phyloP scores from a whole-genome alignment of 176 grass and related monocot species.

The Leersia perrieri region DNA sequence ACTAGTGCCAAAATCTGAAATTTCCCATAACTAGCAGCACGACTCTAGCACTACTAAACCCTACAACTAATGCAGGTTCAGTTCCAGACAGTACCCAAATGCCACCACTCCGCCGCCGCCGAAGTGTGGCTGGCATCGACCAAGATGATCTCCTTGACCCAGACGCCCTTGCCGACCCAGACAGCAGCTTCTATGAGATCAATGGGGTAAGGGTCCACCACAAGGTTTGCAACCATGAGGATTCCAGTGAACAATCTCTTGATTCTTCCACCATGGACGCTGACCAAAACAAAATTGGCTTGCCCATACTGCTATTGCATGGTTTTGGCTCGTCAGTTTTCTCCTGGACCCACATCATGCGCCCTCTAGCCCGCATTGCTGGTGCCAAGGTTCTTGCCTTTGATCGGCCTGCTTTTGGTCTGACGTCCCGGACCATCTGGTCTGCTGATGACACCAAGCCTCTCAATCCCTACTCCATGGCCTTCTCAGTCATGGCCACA shows the following conservation, averaged over 20 bases:
- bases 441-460: slow-evolving; percentile 41
- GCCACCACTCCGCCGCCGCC: slow-evolving; percentile 32
- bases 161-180: slow-evolving; percentile 57
- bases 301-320: slow-evolving; percentile 70
- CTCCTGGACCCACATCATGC: slow-evolving; percentile 76
- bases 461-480: slow-evolving; percentile 80
- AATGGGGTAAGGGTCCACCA: slow-evolving; percentile 70
- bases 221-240: slow-evolving; percentile 63
- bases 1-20: neutral
- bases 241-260: slow-evolving; percentile 25
- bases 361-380: slow-evolving; percentile 43
- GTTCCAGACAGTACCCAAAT: slow-evolving; percentile 28
- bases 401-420: slow-evolving; percentile 80
- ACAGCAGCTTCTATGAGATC: slow-evolving; percentile 85
- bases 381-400: slow-evolving; percentile 88
- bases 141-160: slow-evolving; percentile 77
- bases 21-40: neutral
- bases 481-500: slow-evolving; percentile 72
- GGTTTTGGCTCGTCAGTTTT: slow-evolving; percentile 93
- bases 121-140: slow-evolving; percentile 71
- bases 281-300: neutral
- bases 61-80: neutral
- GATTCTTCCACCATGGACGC: neutral
- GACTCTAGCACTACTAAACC: neutral
- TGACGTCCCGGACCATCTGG: slow-evolving; percentile 47